Evolutionary conservation across 1,139 yeast species (phyloP).

Genomic region (Sugiyamaella japonica): DNA sequence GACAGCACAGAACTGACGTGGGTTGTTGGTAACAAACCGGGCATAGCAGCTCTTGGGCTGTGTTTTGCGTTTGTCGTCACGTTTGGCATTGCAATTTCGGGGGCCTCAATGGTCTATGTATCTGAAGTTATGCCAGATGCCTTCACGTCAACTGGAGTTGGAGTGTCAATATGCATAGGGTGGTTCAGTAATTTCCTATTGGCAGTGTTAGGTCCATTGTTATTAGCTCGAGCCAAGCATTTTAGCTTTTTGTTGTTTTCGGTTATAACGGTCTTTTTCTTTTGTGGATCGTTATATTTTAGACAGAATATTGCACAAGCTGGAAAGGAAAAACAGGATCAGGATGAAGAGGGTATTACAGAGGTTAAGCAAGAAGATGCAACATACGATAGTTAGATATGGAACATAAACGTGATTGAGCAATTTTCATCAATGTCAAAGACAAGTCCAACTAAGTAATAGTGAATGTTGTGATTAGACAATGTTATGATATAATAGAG

Average conservation of each 20-base stretch:
- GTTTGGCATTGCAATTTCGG: constrained; percentile 47
- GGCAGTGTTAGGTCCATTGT: constrained; percentile 42
- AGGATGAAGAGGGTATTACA: neutral
- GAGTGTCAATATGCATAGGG: constrained; percentile 54
- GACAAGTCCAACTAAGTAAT: no score
- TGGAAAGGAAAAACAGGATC: neutral
- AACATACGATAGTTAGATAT: no score
- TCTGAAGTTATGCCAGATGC: constrained; percentile 54
- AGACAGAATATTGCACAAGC: neutral
- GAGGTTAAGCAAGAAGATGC: neutral
- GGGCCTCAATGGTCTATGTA: constrained; percentile 48
- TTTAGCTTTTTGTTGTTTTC: constrained; percentile 20
- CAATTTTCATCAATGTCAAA: no score
- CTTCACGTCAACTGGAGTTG: constrained; percentile 52
- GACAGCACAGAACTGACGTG: constrained; percentile 36
- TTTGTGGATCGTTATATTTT: constrained; percentile 7
- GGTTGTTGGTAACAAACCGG: constrained; percentile 40
- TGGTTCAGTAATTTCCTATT: constrained; percentile 50
- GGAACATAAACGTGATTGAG: no score
- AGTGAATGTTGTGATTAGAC: no score
- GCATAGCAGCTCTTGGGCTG: constrained; percentile 49
- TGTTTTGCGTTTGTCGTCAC: constrained; percentile 52
- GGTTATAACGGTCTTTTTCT: constrained; percentile 13
- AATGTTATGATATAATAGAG: no score
- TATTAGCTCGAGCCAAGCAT: constrained; percentile 35